These are phyloP conservation scores for Aureobasidium sp. DNA, from an alignment of 2,329 filamentous ascomycete genomes.

Conservation along the genomic window DNA sequence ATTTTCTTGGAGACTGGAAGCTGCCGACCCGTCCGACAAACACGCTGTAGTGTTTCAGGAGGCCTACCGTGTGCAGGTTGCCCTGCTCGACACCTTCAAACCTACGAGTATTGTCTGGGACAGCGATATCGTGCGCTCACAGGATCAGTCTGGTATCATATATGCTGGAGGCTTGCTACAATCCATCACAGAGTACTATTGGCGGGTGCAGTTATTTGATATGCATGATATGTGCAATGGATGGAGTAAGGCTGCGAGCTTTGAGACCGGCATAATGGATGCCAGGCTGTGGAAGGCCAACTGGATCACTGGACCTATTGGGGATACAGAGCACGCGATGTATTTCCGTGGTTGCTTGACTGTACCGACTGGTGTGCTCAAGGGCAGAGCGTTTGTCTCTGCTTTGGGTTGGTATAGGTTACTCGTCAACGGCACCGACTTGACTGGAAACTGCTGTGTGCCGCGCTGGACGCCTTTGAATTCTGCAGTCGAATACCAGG, in stretches of 20 bases:
- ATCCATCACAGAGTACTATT: conserved; percentile 3
- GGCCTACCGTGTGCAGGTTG: conserved; percentile 4
- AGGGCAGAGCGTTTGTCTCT: conserved; percentile 3
- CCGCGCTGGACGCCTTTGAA: conserved; percentile 6
- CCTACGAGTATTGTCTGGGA: conserved; percentile 1
- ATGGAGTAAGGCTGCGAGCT: not conserved
- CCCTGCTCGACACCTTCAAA: not conserved
- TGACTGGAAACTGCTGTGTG: conserved; percentile 8
- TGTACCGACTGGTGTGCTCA: not conserved
- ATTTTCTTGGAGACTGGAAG: conserved; percentile 7
- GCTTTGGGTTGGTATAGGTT: conserved; percentile 9
- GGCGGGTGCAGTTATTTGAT: not conserved
- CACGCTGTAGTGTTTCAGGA: not conserved
- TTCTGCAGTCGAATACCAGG: conserved; percentile 4
- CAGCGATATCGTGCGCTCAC: not conserved
- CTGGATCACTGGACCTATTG: conserved; percentile 9
- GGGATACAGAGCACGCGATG: conserved; percentile 9
- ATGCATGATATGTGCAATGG: not conserved
- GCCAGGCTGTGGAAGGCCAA: conserved; percentile 8
- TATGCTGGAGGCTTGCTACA: not conserved
- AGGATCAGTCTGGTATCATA: not conserved
- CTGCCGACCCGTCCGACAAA: not conserved
- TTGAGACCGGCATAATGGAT: conserved; percentile 7
- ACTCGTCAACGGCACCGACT: not conserved
- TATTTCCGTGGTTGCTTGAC: conserved; percentile 3